Conservation (phyloP, 495 filamentous ascomycete species). For the Annulohypoxylon nitens region DNA sequence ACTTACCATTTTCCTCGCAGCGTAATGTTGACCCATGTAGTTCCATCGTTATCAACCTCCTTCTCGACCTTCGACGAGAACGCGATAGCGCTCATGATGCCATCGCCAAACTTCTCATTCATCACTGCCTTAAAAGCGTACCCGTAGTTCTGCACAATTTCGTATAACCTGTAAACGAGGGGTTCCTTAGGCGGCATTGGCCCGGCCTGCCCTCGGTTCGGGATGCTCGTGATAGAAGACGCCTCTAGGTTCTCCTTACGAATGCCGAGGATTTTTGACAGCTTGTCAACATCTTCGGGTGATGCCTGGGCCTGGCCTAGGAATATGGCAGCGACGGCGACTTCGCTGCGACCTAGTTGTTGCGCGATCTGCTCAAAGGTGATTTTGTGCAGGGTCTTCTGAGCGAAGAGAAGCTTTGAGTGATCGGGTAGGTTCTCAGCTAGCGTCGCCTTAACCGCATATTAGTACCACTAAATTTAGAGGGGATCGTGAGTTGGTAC, state of each 20-base stretch:
- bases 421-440: slow-evolving; percentile 72
- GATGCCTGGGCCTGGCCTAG: slow-evolving; percentile 91
- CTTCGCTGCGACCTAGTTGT: slow-evolving; percentile 85
- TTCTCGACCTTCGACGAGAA: slow-evolving; percentile 96
- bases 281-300: slow-evolving; percentile 78
- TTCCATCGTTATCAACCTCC: slow-evolving; percentile 86
- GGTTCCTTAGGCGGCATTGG: slow-evolving; percentile 97
- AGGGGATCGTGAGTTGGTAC: slow-evolving; percentile 26
- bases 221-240: slow-evolving; percentile 78
- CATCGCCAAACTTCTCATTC: slow-evolving; percentile 99
- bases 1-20: slow-evolving; percentile 93
- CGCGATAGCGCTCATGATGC: slow-evolving; percentile 97
- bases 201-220: slow-evolving; percentile 83
- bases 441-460: slow-evolving; percentile 53
- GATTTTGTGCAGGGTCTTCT: slow-evolving; percentile 79
- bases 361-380: slow-evolving; percentile 85
- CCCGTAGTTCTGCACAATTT: slow-evolving; percentile 98
- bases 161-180: slow-evolving; percentile 92
- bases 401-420: slow-evolving; percentile 81
- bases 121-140: slow-evolving; percentile 96
- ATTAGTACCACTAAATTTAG: slow-evolving; percentile 25
- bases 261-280: slow-evolving; percentile 76
- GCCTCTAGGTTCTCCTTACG: slow-evolving; percentile 67
- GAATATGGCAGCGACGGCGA: slow-evolving; percentile 92
- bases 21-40: slow-evolving; percentile 85